Conservation (phyloP, 108 stramenopile species). For the Nitzschia sp. region DNA sequence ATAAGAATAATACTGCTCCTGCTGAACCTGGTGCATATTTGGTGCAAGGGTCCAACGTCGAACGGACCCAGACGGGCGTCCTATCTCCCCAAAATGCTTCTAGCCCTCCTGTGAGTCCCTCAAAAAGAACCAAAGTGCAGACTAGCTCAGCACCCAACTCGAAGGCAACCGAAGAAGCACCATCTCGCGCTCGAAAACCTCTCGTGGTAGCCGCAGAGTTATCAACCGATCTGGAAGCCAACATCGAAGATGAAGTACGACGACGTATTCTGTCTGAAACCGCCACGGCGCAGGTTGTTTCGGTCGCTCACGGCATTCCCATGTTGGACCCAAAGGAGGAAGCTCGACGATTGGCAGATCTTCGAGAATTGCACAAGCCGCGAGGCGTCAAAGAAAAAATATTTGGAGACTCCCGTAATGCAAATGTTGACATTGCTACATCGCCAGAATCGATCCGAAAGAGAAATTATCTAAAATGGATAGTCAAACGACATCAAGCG, state of each 20-base stretch:
- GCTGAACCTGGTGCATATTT: conserved; percentile 13
- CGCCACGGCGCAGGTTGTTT: conserved; percentile 21
- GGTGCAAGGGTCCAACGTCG: conserved; percentile 5
- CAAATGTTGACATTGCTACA: conserved; percentile 15
- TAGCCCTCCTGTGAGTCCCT: not conserved
- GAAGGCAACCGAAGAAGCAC: not conserved
- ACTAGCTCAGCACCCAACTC: not conserved
- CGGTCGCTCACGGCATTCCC: conserved; percentile 1
- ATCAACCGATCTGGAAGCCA: conserved; percentile 15
- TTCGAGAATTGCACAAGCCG: conserved; percentile 14
- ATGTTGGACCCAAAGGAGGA: conserved; percentile 16
- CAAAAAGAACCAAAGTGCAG: not conserved
- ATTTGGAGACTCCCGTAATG: conserved; percentile 26
- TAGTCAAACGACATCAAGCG: conserved; percentile 50
- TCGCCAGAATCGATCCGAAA: conserved; percentile 31
- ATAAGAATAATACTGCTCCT: too few relatives aligned
- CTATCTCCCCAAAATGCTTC: not conserved
- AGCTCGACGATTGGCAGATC: conserved; percentile 8
- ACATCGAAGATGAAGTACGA: conserved; percentile 28
- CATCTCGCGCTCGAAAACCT: not conserved
- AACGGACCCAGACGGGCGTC: not conserved
- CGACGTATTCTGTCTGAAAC: conserved; percentile 18
- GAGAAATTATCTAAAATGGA: conserved; percentile 34
- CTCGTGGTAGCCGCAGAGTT: conserved; percentile 25
- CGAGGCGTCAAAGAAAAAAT: conserved; percentile 15